phyloP scores from a whole-genome alignment of 371 early-diverging fungal species.

The Syncephalis plumigaleata region DNA sequence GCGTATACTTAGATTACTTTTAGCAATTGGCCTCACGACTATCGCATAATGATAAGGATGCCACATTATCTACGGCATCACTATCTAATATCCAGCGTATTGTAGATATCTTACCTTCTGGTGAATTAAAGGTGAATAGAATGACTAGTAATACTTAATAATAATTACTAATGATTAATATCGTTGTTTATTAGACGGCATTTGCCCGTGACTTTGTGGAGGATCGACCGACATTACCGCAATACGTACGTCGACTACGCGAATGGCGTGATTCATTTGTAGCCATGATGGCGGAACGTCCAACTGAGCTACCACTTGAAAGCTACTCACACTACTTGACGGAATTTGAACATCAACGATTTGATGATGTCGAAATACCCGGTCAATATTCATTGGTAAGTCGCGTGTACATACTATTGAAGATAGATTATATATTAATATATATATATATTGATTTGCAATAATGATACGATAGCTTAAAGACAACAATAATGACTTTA shows the following conservation, averaged over 20 bases:
- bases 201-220: conserved; percentile 83
- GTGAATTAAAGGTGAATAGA: conserved; percentile 16
- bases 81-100: conserved; percentile 69
- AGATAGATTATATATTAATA: not conserved
- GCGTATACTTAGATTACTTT: not conserved
- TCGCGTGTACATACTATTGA: too few relatives aligned
- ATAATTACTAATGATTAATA: conserved; percentile 14
- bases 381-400: conserved; percentile 73
- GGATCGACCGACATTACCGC: conserved; percentile 52
- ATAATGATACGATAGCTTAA: conserved; percentile 20
- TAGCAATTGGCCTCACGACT: conserved; percentile 44
- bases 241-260: conserved; percentile 64
- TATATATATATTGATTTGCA: conserved; percentile 1
- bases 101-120: conserved; percentile 53
- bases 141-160: not conserved
- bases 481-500: conserved; percentile 78
- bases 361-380: conserved; percentile 95
- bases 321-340: conserved; percentile 77
- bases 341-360: conserved; percentile 94
- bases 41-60: conserved; percentile 39
- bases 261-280: conserved; percentile 85
- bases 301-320: conserved; percentile 67
- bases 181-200: conserved; percentile 29
- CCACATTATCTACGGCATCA: conserved; percentile 49
- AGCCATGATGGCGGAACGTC: conserved; percentile 59